Base-by-base conservation (phyloP, 805 yeast species). In the Suhomyces prunicola region DNA sequence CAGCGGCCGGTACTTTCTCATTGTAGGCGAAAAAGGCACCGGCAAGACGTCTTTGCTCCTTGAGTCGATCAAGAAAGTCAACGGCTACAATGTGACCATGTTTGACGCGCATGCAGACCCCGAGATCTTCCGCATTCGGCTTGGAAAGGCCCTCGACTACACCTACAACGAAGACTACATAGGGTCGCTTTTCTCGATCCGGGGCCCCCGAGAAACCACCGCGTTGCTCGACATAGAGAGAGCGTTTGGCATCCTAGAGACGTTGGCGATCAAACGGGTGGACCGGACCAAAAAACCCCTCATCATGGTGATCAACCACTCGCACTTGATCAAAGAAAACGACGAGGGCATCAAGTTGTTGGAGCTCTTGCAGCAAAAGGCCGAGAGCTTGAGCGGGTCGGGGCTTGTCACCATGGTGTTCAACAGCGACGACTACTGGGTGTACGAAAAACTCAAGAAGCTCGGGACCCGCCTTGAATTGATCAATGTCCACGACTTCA, bases 51-150 rank as follows among this genome's bases (percentile, higher is more conserved):
- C 93, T 0, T 78, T 90, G 73, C 76, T 89, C 13, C 68, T 87
- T 60, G 90, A 88, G 57, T 80, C 90, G 2, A 81, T 89, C 75
- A 79, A 83, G 54, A 80, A 84, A 57, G 82, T 81, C 2, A 71
- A 78, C 39, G 90, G 92, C 0, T 67, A 70, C 48, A 82, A 85
- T 60, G 88, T 90, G 48, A 81, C 90, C 0, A 77, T 86, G 47
- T 72, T 89, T 54, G 96, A 89, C 63, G 94, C 94, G 1, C 94
- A 88, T 61, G 86, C 92, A 0, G 96, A 89, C 64, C 90, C 93
- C 0, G 96, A 89, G 64, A 83, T 89, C 47, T 86, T 89, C 64
- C 74, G 96, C 54, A 80, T 88, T 22, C 70, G 96, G 41, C 72
- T 89, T 9, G 96, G 96, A 2, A 80, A 81, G 55, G 92, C 96